phyloP scores from a whole-genome alignment of 345 rosid species.

The Moringa oleifera region DNA sequence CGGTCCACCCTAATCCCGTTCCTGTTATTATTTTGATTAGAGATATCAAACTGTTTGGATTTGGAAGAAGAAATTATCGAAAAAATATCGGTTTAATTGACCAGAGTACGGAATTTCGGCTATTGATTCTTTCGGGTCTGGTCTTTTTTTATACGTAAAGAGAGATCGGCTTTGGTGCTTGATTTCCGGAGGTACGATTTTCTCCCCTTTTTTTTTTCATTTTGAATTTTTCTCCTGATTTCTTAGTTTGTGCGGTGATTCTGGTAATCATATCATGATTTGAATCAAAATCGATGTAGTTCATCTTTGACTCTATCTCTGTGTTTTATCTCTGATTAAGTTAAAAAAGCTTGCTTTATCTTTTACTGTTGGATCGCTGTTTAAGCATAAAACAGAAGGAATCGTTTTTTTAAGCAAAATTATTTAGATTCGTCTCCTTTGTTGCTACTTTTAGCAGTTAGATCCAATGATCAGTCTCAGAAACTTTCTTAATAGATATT shows the following conservation, averaged over 20 bases:
- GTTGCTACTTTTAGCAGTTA: conserved; percentile 9
- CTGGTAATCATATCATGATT: not conserved
- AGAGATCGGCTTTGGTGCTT: not conserved
- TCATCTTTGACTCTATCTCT: not conserved
- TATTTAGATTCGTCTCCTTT: not conserved
- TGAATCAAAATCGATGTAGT: not conserved
- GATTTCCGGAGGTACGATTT: not conserved
- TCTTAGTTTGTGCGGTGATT: not conserved
- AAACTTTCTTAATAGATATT: not conserved
- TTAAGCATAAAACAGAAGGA: not conserved
- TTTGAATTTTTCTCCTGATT: too few species aligned
- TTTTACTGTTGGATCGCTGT: conserved; percentile 7
- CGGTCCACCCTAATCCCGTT: not conserved
- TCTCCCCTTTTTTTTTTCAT: too few species aligned
- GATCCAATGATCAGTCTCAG: conserved; percentile 15
- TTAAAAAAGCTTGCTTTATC: not conserved
- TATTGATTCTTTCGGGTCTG: too few species aligned
- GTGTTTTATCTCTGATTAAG: not conserved
- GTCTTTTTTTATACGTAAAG: too few species aligned
- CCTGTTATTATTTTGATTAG: not conserved
- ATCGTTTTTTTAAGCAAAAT: not conserved
- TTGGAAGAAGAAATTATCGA: not conserved
- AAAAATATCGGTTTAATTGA: not conserved
- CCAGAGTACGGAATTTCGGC: too few species aligned
- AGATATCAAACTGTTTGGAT: not conserved